Conservation (phyloP, 345 rosid species). For the Luvunga scandens region DNA sequence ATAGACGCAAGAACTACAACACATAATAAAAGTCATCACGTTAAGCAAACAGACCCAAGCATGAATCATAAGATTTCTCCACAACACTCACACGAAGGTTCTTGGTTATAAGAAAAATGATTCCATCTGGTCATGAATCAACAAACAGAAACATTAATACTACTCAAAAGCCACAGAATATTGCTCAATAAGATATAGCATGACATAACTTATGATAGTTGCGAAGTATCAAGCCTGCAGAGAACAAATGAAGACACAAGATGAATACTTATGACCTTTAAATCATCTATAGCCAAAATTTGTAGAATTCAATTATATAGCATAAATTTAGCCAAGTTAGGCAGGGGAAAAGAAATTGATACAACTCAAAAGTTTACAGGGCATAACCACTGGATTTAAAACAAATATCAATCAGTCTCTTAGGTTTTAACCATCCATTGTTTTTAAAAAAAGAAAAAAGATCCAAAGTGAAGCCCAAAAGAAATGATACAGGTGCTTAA, state of each 20-base stretch:
- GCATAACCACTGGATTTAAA: no score
- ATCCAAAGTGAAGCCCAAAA: no score
- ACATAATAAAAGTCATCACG: background rate
- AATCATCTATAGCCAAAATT: no score
- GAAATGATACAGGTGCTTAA: background rate
- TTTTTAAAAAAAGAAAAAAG: no score
- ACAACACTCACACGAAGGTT: background rate
- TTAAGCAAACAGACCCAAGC: background rate
- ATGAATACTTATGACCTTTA: background rate
- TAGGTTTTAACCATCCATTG: no score
- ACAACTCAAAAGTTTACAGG: no score
- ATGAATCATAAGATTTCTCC: background rate
- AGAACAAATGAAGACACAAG: background rate
- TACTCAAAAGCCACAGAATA: background rate
- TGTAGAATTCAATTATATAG: no score
- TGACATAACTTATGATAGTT: background rate
- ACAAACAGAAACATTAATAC: background rate
- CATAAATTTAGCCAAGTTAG: background rate
- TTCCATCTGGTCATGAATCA: background rate
- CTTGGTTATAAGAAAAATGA: background rate
- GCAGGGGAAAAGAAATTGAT: background rate
- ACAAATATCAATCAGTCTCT: no score
- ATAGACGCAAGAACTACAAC: background rate
- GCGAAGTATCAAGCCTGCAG: background rate
- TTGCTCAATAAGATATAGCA: background rate